Base-by-base conservation (phyloP, 306 rosid genomes). In the Gastrolobium villosum region DNA sequence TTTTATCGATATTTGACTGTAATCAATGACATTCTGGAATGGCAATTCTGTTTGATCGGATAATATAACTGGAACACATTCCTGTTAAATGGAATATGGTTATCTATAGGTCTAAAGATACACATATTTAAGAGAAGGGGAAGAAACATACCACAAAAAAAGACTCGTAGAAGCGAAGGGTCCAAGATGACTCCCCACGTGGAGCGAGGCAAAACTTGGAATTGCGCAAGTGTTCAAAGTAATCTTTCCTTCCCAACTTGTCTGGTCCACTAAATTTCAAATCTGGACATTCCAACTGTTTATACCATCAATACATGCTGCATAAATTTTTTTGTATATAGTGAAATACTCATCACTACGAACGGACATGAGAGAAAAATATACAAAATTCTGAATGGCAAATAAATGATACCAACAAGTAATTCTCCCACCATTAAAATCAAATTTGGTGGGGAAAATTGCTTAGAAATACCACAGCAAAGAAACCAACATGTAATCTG, bases 111-210 rank as follows among this genome's bases (percentile, higher is more conserved):
- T 43, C 54, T 35, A 54, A 20, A 44, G 40, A 50, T 10, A 70
- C 14, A 70, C 50, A 10, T 30, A 10, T 11, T 57, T 75, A 34
- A 63, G 41, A 50, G 20, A 9, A 15, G 44, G 68, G 46, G 37
- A 15, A 80, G 81, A 82, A 77, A 85, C 80, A 79, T 70, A 96
- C 98, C 98, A 96, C 97, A 79, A 96, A 91, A 83, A 80, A 95
- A 3, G 98, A 87, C 94, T 96, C 99, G 0, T 93, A 93, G 79
- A 90, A 93, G 41, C 99, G 93, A 76, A 93, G 99, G 36, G 98
- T 93, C 99, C 99, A 95, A 26, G 99, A 95, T 56, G 99, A 95
- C 72, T 95, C 98, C 74, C 98, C 99, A 37, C 98, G 94, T 4
- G 98, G 98, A 39, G 96, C 97, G 32, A 95, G 97, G 84, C 99